A percentile compares a stretch with the other conserved stretches of the same genome.
Conservation (phyloP, 2,329 filamentous ascomycete genomes). For the Alternaria panax region DNA sequence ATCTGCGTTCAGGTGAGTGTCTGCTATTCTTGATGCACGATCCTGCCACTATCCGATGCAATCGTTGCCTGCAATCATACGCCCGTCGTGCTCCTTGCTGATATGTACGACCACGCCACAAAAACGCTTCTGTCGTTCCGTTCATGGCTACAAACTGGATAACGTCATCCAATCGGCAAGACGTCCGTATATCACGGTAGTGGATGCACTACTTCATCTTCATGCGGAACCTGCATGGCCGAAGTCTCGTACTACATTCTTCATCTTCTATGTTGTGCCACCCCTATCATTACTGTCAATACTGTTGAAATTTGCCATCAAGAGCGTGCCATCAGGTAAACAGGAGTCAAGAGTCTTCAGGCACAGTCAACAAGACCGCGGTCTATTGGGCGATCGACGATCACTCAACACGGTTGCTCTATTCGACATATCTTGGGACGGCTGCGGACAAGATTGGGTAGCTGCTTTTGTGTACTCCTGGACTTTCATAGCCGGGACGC, state of each 20-base stretch:
- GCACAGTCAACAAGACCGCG: conserved; percentile 32
- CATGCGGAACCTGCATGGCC: conserved; percentile 34
- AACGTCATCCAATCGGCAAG: conserved; percentile 31
- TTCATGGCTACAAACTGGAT: conserved; percentile 27
- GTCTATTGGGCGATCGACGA: conserved; percentile 35
- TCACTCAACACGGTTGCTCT: conserved; percentile 34
- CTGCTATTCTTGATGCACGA: conserved; percentile 11
- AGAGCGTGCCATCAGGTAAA: conserved; percentile 30
- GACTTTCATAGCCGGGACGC: conserved; percentile 28
- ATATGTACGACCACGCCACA: conserved; percentile 40
- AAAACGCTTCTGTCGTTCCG: conserved; percentile 35
- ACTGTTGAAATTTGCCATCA: conserved; percentile 42
- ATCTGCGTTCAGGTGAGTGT: not conserved
- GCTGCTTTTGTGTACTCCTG: conserved; percentile 20
- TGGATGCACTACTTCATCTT: conserved; percentile 32
- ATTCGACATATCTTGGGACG: conserved; percentile 30
- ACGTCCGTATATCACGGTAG: conserved; percentile 11
- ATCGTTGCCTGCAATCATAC: conserved; percentile 28
- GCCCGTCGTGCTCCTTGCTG: conserved; percentile 28
- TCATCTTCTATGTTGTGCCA: conserved; percentile 40
- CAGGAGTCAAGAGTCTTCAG: conserved; percentile 21
- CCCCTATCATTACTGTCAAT: conserved; percentile 38
- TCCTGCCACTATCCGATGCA: conserved; percentile 19
- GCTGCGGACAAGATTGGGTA: conserved; percentile 26
- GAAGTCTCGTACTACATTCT: conserved; percentile 41